Conservation (phyloP, 1,284 basidiomycete species). For the Dichomitus squalens region DNA sequence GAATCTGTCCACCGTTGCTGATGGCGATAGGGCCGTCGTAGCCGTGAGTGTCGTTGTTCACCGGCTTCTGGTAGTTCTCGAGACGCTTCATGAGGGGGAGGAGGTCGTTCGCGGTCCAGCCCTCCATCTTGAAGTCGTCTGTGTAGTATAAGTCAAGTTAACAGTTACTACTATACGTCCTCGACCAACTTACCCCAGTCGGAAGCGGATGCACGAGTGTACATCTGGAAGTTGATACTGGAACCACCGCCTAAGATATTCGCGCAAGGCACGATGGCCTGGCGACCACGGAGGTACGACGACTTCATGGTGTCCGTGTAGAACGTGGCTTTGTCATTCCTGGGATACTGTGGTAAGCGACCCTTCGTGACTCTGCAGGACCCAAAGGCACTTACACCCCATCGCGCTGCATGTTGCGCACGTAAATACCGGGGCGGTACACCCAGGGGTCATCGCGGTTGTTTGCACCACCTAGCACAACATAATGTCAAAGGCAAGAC, state of each 20-base stretch:
- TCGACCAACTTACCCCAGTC: conserved; percentile 57
- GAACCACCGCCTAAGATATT: conserved; percentile 59
- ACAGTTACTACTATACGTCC: no score
- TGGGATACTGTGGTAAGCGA: conserved; percentile 27
- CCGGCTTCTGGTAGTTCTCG: conserved; percentile 77
- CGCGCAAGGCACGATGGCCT: conserved; percentile 71
- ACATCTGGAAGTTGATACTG: conserved; percentile 78
- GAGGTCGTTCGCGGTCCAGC: conserved; percentile 69
- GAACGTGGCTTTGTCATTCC: conserved; percentile 75
- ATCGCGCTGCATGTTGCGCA: conserved; percentile 69
- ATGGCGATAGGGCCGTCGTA: conserved; percentile 74
- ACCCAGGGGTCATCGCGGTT: conserved; percentile 78
- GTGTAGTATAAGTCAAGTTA: neutral
- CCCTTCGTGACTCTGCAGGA: neutral
- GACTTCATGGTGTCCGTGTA: conserved; percentile 64
- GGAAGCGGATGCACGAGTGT: conserved; percentile 70
- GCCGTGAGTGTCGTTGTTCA: conserved; percentile 58
- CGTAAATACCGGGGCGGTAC: conserved; percentile 69
- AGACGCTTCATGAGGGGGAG: conserved; percentile 75
- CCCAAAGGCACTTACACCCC: conserved; percentile 50
- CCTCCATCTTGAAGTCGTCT: conserved; percentile 76
- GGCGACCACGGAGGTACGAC: conserved; percentile 59
- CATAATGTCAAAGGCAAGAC: no score
- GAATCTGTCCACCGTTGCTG: conserved; percentile 65
- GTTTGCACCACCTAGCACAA: conserved; percentile 58